Percentiles rank a stretch among this genome's conserved stretches.
Evolutionary conservation across 768 basidiomycete genomes (phyloP).

Genomic region (Strobilomyces dryophilus): DNA sequence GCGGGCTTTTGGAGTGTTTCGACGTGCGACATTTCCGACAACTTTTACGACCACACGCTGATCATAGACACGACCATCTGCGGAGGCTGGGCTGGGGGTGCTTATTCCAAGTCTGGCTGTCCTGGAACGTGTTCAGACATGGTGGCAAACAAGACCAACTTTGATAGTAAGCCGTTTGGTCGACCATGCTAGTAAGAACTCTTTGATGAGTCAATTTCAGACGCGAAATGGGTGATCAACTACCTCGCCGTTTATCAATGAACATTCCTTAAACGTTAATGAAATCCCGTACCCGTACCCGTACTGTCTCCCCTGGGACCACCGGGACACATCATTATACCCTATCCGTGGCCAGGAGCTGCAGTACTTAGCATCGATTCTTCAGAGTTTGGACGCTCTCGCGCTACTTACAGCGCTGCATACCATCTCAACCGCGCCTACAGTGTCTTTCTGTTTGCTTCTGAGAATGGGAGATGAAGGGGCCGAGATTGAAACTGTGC

Average conservation of each 20-base stretch:
- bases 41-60: slow-evolving; percentile 49
- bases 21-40: slow-evolving; percentile 42
- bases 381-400: too few relatives aligned
- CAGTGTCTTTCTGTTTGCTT: too few relatives aligned
- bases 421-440: too few relatives aligned
- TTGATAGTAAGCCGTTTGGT: slow-evolving; percentile 33
- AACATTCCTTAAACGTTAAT: not conserved
- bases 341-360: too few relatives aligned
- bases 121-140: slow-evolving; percentile 42
- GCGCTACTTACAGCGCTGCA: too few relatives aligned
- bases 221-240: slow-evolving; percentile 53
- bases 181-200: not conserved
- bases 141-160: slow-evolving; percentile 55
- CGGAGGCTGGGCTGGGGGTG: slow-evolving; percentile 25
- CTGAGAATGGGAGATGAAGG: too few relatives aligned
- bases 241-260: slow-evolving; percentile 50
- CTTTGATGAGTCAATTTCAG: slow-evolving; percentile 27
- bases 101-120: slow-evolving; percentile 28
- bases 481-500: too few relatives aligned
- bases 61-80: slow-evolving; percentile 37
- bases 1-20: slow-evolving; percentile 47
- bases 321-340: too few relatives aligned
- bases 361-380: too few relatives aligned
- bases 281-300: not conserved
- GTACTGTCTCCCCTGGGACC: too few relatives aligned